Base-by-base conservation (phyloP, 495 filamentous ascomycete genomes). In the Beverwykella pulmonaria region DNA sequence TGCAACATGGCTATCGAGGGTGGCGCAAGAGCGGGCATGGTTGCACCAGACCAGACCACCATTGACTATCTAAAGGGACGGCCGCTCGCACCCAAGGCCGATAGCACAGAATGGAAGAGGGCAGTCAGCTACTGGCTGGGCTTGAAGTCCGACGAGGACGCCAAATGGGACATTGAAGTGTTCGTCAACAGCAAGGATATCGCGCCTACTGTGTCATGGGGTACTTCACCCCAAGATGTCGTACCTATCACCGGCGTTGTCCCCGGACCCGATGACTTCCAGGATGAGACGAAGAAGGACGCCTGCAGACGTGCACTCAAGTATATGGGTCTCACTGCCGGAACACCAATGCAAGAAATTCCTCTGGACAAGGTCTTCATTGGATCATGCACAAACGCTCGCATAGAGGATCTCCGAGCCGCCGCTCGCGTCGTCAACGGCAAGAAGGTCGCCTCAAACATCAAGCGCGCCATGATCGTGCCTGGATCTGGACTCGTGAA, bases 1-100 rank as follows among this genome's bases (percentile, higher is more conserved):
- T 98, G 94, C 80, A 98, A 98, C 81, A 98, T 98, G 94, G 92
- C 93, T n/a, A 97, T 98, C 75, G 94, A 98, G 81, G 94, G 80
- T 63, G 94, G 94, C 79, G 94, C 94, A 41, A 85, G 94, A 81
- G 93, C 94, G 61, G 94, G 94, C 63, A 93, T 98, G 91, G 87
- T 98, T 60, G 94, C 94, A 26, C 94, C 94, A 1, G 94, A 98
- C 67, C 88, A 96, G 76, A 90, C 82, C 48, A 98, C 94, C 5
- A 93, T 97, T 72, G 90, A 95, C 70, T 98, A 98, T 75, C 89
- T 98, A 68, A 91, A 93, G 82, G 91, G 87, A 53, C 84, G 88
- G 69, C 94, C 94, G 44, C 80, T 98, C 65, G 92, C 94, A 22
- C 94, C 94, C 63, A 88, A 90, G 77, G 82, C 83, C 63, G 92